These are phyloP conservation scores for Aspergillus carbonarius DNA, from an alignment of 2,329 filamentous ascomycete species.

Conservation along the genomic window DNA sequence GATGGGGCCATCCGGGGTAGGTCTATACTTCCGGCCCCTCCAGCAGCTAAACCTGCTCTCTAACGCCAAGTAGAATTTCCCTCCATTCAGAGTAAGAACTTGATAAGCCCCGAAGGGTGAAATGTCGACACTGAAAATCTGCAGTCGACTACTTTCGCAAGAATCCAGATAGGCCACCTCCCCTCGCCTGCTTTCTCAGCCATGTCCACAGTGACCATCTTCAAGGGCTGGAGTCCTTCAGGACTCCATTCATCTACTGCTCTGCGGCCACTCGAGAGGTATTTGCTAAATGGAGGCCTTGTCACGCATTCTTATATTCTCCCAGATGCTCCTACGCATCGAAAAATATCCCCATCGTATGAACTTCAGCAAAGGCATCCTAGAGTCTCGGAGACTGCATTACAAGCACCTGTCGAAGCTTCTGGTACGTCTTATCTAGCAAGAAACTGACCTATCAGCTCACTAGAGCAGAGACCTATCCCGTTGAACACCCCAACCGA, in stretches of 20 bases:
- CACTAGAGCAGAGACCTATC: slow-evolving; percentile 63
- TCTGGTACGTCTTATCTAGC: slow-evolving; percentile 49
- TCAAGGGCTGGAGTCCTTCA: slow-evolving; percentile 71
- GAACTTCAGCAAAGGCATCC: slow-evolving; percentile 74
- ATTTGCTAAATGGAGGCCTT: slow-evolving; percentile 1
- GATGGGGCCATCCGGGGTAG: slow-evolving; percentile 60
- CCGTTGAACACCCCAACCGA: slow-evolving; percentile 76
- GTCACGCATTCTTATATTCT: background rate
- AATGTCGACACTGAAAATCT: slow-evolving; percentile 5
- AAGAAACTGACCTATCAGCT: background rate
- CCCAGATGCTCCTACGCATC: slow-evolving; percentile 68
- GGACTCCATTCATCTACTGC: slow-evolving; percentile 85
- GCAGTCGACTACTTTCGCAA: slow-evolving; percentile 78
- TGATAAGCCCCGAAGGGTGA: slow-evolving; percentile 14
- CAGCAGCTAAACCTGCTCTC: background rate
- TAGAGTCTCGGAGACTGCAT: slow-evolving; percentile 71
- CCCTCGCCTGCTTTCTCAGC: slow-evolving; percentile 82
- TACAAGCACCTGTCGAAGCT: slow-evolving; percentile 74
- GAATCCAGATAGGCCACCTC: slow-evolving; percentile 55
- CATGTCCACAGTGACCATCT: slow-evolving; percentile 93
- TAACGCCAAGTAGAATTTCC: slow-evolving; percentile 64
- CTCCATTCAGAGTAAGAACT: slow-evolving; percentile 62
- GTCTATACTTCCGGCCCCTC: background rate
- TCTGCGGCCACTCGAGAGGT: slow-evolving; percentile 76
- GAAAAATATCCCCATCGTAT: slow-evolving; percentile 77